A percentile compares a stretch with the other conserved stretches of the same genome.
phyloP scores from a whole-genome alignment of 1,284 basidiomycete genomes.

The Cryptococcus neoformans region DNA sequence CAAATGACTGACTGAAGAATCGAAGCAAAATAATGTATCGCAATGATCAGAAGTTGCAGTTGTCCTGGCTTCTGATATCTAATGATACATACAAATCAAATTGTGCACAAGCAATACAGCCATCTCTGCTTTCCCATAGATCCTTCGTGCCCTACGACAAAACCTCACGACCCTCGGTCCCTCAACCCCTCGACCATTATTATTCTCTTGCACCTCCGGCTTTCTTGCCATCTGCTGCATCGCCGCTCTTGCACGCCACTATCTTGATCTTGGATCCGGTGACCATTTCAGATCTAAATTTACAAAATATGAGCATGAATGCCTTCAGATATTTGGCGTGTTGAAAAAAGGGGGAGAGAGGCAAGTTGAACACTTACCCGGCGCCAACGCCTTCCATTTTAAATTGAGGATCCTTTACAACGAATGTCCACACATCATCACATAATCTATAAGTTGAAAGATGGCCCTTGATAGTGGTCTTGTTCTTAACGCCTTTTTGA shows the following conservation, averaged over 20 bases:
- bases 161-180: too few relatives aligned
- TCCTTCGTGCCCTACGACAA: too few relatives aligned
- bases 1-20: too few relatives aligned
- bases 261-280: slow-evolving; percentile 82
- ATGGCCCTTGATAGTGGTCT: slow-evolving; percentile 88
- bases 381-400: slow-evolving; percentile 81
- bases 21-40: too few relatives aligned
- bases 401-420: slow-evolving; percentile 84
- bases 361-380: slow-evolving; percentile 20
- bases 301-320: neutral
- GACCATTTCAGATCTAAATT: slow-evolving; percentile 48
- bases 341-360: neutral
- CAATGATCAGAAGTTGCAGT: too few relatives aligned
- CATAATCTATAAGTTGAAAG: slow-evolving; percentile 88
- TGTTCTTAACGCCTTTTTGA: slow-evolving; percentile 85
- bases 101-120: too few relatives aligned
- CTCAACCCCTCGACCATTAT: neutral
- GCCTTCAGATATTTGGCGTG: neutral
- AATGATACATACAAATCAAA: too few relatives aligned
- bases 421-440: slow-evolving; percentile 97
- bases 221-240: slow-evolving; percentile 58
- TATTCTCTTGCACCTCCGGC: slow-evolving; percentile 7
- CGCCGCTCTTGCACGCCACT: slow-evolving; percentile 91
- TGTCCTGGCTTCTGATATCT: too few relatives aligned
- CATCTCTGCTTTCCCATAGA: too few relatives aligned